Conservation (phyloP, 78 protist genomes). For the Protostelium mycophagum region DNA sequence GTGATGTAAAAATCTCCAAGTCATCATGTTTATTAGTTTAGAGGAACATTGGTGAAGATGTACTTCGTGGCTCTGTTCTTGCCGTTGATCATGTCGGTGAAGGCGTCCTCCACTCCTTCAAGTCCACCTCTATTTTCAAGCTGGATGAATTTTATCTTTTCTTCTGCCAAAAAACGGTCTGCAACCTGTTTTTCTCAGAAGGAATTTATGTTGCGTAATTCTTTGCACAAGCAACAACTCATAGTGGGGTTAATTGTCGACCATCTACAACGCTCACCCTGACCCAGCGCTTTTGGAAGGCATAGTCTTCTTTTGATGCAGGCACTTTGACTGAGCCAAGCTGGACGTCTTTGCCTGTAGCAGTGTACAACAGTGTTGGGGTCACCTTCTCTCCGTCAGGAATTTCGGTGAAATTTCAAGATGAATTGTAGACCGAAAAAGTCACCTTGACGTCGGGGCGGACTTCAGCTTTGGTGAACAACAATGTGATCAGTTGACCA, state of each 20-base stretch:
- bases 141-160: neutral
- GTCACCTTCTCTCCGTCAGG: neutral
- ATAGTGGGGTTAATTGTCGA: too few species aligned
- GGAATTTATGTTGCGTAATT: too few species aligned
- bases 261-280: too few species aligned
- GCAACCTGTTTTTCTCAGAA: too few species aligned
- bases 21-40: too few species aligned
- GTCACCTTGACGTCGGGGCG: neutral
- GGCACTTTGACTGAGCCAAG: neutral
- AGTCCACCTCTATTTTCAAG: neutral
- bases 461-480: neutral
- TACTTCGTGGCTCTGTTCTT: neutral
- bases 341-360: neutral
- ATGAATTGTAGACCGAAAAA: too few species aligned
- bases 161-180: neutral
- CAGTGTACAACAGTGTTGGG: neutral
- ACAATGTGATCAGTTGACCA: neutral
- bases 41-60: too few species aligned
- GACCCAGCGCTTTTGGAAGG: neutral
- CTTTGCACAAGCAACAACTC: too few species aligned
- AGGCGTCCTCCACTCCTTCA: neutral
- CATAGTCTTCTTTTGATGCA: neutral
- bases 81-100: neutral
- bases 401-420: neutral
- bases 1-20: too few species aligned